Percentiles rank a stretch among this genome's conserved stretches.
phyloP scores from a whole-genome alignment of 2,329 filamentous ascomycete genomes.

The Fusarium algeriense region DNA sequence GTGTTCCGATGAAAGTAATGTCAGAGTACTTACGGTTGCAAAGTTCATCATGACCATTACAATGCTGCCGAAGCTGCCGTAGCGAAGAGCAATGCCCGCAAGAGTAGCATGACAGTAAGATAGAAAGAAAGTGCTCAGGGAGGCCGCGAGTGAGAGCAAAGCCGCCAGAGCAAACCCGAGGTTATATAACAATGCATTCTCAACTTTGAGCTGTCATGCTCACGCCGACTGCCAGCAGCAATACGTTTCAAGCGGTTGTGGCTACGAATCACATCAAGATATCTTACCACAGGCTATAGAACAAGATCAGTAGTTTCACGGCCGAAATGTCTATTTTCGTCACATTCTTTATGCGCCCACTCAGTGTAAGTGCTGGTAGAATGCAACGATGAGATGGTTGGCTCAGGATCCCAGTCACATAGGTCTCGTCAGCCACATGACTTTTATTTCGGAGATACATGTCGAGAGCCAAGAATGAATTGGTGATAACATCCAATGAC shows the following conservation, averaged over 20 bases:
- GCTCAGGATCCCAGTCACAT: slow-evolving; percentile 7
- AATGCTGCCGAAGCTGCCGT: slow-evolving; percentile 51
- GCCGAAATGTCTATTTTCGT: slow-evolving; percentile 5
- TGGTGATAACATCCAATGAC: not conserved
- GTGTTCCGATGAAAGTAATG: slow-evolving; percentile 71
- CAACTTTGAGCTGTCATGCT: not conserved
- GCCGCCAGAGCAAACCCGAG: not conserved
- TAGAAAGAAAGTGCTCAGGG: not conserved
- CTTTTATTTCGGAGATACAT: not conserved
- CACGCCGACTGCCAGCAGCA: not conserved
- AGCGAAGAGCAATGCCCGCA: slow-evolving; percentile 35
- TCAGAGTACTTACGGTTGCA: slow-evolving; percentile 70
- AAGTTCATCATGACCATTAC: slow-evolving; percentile 69
- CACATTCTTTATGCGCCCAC: slow-evolving; percentile 8
- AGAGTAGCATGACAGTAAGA: slow-evolving; percentile 26
- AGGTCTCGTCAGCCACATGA: not conserved
- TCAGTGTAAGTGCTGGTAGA: not conserved
- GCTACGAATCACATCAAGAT: slow-evolving; percentile 6
- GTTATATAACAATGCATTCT: slow-evolving; percentile 1
- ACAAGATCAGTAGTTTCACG: not conserved
- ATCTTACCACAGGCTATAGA: slow-evolving; percentile 13
- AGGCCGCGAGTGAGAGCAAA: not conserved
- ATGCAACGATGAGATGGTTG: slow-evolving; percentile 17
- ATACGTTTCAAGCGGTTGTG: slow-evolving; percentile 19
- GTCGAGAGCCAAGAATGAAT: not conserved